Base-by-base conservation (phyloP, 352 stramenopile species). In the Peronospora belbahrii region DNA sequence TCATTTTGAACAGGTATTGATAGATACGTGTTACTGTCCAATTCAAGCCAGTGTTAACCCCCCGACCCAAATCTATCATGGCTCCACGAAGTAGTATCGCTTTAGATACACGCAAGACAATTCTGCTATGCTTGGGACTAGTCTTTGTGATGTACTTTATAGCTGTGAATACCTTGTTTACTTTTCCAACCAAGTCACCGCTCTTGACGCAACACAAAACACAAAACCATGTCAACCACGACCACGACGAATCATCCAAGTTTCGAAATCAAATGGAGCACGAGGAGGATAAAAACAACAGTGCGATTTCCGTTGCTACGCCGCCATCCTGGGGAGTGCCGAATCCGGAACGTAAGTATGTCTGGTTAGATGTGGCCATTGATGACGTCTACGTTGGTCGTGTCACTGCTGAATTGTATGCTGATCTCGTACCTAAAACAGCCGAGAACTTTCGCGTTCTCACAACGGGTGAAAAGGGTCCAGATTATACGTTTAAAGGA, bases 381-480 rank as follows among this genome's bases (percentile, higher is more conserved):
- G 79, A 91, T 48, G 75, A 85, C 44, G 56, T 62, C 39, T 70
- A 67, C 43, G 62, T 87, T 6, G 82, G 82, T 3, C 76, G 79
- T 48, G 64, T 93, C 43, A 90, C 77, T 0, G 67, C 67, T 6
- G 82, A 93, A 62, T 53, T 98, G 15, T 98, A 96, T 64, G 77
- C 81, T 2, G 91, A 99, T 46, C 69, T 97, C 31, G 94, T 96
- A 25, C 96, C 96, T 5, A 98, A 98, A 65, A 99, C 97, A 10
- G 96, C 86, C 5, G 95, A 98, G 52, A 99, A 99, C 70, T 99
- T 99, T 56, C 70, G 88, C 32, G 70, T 57, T 32, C 62, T 99
- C 10, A 98, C 94, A 64, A 98, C 95, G 14, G 96, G 95, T 35
- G 96, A 98, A 59, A 95, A 95, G 28, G 93, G 92, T 8, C 52